Evolutionary conservation across 306 rosid genomes (phyloP), one percentile per base, ranked within the genome.

Genomic region (Quercus bicolor): DNA sequence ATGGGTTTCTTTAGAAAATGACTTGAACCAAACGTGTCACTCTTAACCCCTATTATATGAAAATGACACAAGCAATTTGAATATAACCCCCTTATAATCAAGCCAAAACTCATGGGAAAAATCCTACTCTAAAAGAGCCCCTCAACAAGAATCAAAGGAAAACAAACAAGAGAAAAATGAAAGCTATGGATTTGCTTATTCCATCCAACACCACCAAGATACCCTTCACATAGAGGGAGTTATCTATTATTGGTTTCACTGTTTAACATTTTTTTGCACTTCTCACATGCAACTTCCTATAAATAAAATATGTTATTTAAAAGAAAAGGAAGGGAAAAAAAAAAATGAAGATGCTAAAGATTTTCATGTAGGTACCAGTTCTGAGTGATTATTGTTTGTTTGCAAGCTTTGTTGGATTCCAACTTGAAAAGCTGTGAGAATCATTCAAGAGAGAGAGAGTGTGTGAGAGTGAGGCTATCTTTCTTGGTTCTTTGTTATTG

Each of bases 391-490:
- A 71, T 77, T 75, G 80, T 86, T 81, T 78, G 80, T 83, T 79
- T 79, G 87, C 57, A 74, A 75, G 87, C 72, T 82, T 75, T 81
- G 82, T 51, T 87, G 83, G 81, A 79, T 75, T 87, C 80, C 62
- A 71, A 65, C 86, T 48, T 77, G 73, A 77, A 85, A 85, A 75
- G 89, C 73, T 77, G 85, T 61, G 78, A 80, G 88, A 85, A 87
- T 80, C 83, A 82, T 85, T 62, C 79, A 59, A 20, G 73, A 52
- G 79, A 65, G 81, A 82, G 83, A 77, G 80, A 77, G 76, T 48
- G 82, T 73, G 53, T 61, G 76, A 56, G 82, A 77, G 53, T 54
- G 76, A 54, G 71, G 20, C 48, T 24, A 54, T 64, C 21, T 83
- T 75, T 77, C 73, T 84, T 60, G 66, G 69, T 80, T 81, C 56